These are phyloP conservation scores for Lotmaria passim DNA, from an alignment of 208 protist genomes.

Conservation along the genomic window DNA sequence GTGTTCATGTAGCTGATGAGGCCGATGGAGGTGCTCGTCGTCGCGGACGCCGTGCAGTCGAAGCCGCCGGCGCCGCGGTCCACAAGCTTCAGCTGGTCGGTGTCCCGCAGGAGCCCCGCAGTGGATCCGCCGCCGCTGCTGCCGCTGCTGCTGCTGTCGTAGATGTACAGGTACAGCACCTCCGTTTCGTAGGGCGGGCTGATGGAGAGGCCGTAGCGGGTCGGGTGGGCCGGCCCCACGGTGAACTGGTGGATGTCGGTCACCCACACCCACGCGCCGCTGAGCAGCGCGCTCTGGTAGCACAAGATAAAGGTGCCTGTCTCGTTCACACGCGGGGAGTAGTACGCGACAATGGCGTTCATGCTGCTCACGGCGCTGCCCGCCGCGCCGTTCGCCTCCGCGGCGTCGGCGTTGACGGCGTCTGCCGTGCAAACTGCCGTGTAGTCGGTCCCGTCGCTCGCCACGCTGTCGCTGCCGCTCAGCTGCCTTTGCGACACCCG, in stretches of 20 bases:
- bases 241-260: constrained; percentile 58
- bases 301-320: constrained; percentile 81
- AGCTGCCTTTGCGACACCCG: constrained; percentile 31
- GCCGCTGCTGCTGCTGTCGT: too few relatives aligned
- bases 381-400: constrained; percentile 37
- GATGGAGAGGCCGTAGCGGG: constrained; percentile 49
- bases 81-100: constrained; percentile 67
- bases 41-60: constrained; percentile 56
- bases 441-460: constrained; percentile 34
- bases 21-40: constrained; percentile 46
- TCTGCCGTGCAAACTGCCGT: constrained; percentile 46
- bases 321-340: constrained; percentile 69
- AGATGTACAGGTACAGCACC: constrained; percentile 50
- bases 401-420: constrained; percentile 69
- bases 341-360: constrained; percentile 58
- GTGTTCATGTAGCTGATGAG: constrained; percentile 34
- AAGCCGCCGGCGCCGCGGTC: constrained; percentile 42
- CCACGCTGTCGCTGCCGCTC: constrained; percentile 23
- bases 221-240: constrained; percentile 70
- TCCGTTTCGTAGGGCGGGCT: constrained; percentile 63
- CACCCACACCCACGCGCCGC: constrained; percentile 67
- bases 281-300: constrained; percentile 68
- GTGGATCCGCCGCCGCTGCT: too few relatives aligned
- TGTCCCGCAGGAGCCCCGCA: constrained; percentile 35
- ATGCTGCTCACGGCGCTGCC: constrained; percentile 56